phyloP scores from a whole-genome alignment of 2,329 filamentous ascomycete species.

The Penicillium sp. region DNA sequence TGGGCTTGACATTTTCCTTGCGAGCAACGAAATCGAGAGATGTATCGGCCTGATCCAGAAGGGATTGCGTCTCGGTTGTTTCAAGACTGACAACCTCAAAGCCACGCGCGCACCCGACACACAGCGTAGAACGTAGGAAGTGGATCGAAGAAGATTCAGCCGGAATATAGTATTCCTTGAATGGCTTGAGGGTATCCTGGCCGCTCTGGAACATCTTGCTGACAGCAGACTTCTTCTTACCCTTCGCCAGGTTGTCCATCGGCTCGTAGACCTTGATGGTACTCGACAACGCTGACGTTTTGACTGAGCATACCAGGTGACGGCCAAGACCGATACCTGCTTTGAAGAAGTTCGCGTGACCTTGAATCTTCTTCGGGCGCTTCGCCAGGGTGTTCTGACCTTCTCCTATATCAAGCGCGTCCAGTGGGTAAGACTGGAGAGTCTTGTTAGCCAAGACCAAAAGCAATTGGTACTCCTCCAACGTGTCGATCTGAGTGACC shows the following conservation, averaged over 20 bases:
- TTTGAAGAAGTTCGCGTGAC: slow-evolving; percentile 98
- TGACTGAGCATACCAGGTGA: slow-evolving; percentile 94
- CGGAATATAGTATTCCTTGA: slow-evolving; percentile 99
- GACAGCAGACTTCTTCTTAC: slow-evolving; percentile 93
- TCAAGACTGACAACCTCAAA: slow-evolving; percentile 97
- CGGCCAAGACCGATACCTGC: slow-evolving; percentile 91
- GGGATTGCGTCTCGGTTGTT: slow-evolving; percentile 95
- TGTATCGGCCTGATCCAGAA: slow-evolving; percentile 96
- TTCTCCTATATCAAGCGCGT: slow-evolving; percentile 83
- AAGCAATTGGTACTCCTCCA: slow-evolving; percentile 92
- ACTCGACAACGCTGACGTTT: slow-evolving; percentile 87
- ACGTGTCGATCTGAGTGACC: slow-evolving; percentile 92
- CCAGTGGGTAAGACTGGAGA: slow-evolving; percentile 83
- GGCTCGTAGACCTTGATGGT: slow-evolving; percentile 99
- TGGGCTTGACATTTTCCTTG: slow-evolving; percentile 90
- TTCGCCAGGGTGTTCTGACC: slow-evolving; percentile 72
- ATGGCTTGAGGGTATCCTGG: slow-evolving; percentile 92
- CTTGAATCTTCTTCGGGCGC: slow-evolving; percentile 92
- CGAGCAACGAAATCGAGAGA: slow-evolving; percentile 95
- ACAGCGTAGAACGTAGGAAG: slow-evolving; percentile 94
- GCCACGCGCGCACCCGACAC: slow-evolving; percentile 90
- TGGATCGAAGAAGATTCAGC: slow-evolving; percentile 98
- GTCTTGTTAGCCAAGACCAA: slow-evolving; percentile 93
- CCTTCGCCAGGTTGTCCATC: slow-evolving; percentile 89
- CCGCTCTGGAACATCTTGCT: slow-evolving; percentile 93